phyloP scores from a whole-genome alignment of 495 filamentous ascomycete genomes.

The Penicillium parvum region DNA sequence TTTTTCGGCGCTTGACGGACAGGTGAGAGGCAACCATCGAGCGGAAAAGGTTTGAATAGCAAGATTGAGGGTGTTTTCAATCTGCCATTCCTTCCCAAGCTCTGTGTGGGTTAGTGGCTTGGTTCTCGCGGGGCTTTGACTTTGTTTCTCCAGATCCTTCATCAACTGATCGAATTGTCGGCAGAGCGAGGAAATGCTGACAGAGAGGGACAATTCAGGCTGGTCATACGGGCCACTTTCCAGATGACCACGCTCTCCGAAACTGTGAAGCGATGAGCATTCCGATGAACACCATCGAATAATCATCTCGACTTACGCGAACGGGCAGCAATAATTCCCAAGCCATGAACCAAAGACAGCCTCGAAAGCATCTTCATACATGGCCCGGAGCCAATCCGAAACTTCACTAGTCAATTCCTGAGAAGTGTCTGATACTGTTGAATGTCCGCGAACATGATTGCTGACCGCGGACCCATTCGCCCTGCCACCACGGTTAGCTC shows the following conservation, averaged over 20 bases:
- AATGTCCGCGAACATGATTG: no score
- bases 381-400: slow-evolving; percentile 11
- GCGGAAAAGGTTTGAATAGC: slow-evolving; percentile 18
- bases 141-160: slow-evolving; percentile 12
- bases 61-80: slow-evolving; percentile 10
- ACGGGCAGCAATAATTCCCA: slow-evolving; percentile 18
- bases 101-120: slow-evolving; percentile 7
- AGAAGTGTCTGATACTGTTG: no score
- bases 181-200: slow-evolving; percentile 17
- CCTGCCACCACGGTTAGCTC: no score
- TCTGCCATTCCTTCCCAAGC: slow-evolving; percentile 12
- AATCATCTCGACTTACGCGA: slow-evolving; percentile 8
- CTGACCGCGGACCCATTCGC: no score
- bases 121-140: background rate
- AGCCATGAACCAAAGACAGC: slow-evolving; percentile 19
- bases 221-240: slow-evolving; percentile 3
- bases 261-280: slow-evolving; percentile 3
- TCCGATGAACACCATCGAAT: background rate
- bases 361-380: slow-evolving; percentile 16
- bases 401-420: background rate
- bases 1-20: background rate
- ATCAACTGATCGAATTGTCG: slow-evolving; percentile 19
- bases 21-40: slow-evolving; percentile 13
- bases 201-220: slow-evolving; percentile 7
- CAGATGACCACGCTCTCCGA: slow-evolving; percentile 10